Evolutionary conservation across 495 filamentous ascomycete species (phyloP), one percentile per base, ranked within the genome.

Genomic region (Aspergillus coremiiformis): DNA sequence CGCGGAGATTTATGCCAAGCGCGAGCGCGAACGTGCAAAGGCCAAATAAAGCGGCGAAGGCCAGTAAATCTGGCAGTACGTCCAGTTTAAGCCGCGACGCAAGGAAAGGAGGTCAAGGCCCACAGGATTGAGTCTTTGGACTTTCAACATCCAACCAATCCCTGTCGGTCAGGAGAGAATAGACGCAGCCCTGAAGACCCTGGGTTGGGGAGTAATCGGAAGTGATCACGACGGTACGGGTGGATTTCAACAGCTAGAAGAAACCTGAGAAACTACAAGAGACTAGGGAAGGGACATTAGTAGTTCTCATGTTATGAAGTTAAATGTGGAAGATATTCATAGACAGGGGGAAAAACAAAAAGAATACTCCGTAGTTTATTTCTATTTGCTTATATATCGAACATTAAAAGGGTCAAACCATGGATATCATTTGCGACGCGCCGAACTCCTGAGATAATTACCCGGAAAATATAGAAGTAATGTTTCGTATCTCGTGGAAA

Each of bases 1-100:
- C 27, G 81, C 81, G 0, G 87, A 80, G 54, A 98, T 98, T 56
- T 98, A 97, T 69, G 86, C 84, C 49, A 95, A 95, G 83, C 84
- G 93, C 33, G 73, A 76, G 54, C 73, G 73, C 21, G 67, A 73
- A 57, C 70, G 67, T 26, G 64, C 68, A 15, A 74, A 74, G 55
- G 51, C 53, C 19, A 71, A 71, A 62, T 57, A 63, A 49, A 63
- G 63, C 52, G 66, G 69, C 57, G 74, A 75, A 65, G 56, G 56
- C 49, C 66, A 65, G 57, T 76, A 70, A 64, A 53, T 39, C 29
- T 35, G 44, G 5, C 32, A 21, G 9, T 17, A n/a, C 22, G 15
- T 14, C 5, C 32, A 35, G 17, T 41, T 45, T 27, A 23, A 45
- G 7, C 19, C 5, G 15, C 7, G n/a, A 45, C 21, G 26, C 8